These are phyloP conservation scores for Rutstroemia sp. DNA, from an alignment of 2,329 filamentous ascomycete genomes.

Conservation along the genomic window DNA sequence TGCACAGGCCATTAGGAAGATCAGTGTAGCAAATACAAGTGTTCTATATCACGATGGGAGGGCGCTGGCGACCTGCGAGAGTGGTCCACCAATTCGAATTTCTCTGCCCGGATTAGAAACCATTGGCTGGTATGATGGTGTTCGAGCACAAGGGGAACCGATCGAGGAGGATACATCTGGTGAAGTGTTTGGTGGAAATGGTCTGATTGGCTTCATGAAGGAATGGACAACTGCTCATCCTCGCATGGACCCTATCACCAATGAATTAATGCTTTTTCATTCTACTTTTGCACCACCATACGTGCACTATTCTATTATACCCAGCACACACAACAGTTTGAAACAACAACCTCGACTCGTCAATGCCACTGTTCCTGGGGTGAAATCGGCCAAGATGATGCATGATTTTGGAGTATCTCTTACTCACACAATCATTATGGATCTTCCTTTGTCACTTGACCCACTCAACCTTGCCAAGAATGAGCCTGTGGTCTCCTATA, in stretches of 20 bases:
- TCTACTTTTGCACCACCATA: slow-evolving; percentile 58
- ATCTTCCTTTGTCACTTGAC: slow-evolving; percentile 59
- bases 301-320: slow-evolving; percentile 57
- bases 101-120: slow-evolving; percentile 57
- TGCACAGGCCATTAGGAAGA: slow-evolving; percentile 51
- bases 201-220: slow-evolving; percentile 52
- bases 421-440: slow-evolving; percentile 58
- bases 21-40: slow-evolving; percentile 63
- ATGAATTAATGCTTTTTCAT: slow-evolving; percentile 62
- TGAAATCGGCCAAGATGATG: slow-evolving; percentile 63
- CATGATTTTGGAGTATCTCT: slow-evolving; percentile 66
- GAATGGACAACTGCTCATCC: slow-evolving; percentile 68
- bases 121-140: slow-evolving; percentile 63
- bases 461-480: slow-evolving; percentile 52
- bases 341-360: slow-evolving; percentile 30
- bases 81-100: slow-evolving; percentile 60
- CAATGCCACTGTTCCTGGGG: slow-evolving; percentile 50
- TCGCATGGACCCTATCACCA: slow-evolving; percentile 55
- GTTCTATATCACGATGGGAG: slow-evolving; percentile 61
- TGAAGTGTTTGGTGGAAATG: slow-evolving; percentile 44
- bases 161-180: slow-evolving; percentile 37
- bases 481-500: slow-evolving; percentile 51
- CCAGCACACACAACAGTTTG: slow-evolving; percentile 29
- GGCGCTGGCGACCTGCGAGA: slow-evolving; percentile 63
- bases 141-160: slow-evolving; percentile 43